A percentile compares a stretch with the other conserved stretches of the same genome.
Conservation (phyloP, 805 yeast genomes). For the Candida orba region DNA sequence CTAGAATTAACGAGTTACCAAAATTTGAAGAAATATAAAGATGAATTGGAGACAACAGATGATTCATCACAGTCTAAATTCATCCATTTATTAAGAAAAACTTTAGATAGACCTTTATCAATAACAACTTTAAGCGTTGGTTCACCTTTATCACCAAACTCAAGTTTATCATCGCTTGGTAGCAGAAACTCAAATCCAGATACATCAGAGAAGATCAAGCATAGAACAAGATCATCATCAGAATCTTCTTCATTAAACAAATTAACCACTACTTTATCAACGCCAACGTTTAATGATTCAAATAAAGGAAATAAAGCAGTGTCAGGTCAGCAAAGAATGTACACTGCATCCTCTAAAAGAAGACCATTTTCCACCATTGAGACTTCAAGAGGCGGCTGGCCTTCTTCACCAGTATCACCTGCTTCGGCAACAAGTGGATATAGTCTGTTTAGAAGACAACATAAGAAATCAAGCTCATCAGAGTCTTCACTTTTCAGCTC, state of each 20-base stretch:
- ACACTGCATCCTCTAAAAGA: conserved; percentile 3
- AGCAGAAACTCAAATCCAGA: conserved; percentile 18
- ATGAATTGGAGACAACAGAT: conserved; percentile 35
- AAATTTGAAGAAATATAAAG: conserved; percentile 37
- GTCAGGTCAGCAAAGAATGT: not conserved
- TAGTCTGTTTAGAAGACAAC: conserved; percentile 58
- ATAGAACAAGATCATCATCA: conserved; percentile 22
- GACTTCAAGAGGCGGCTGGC: conserved; percentile 18
- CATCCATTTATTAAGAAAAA: conserved; percentile 44
- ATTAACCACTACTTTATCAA: conserved; percentile 30
- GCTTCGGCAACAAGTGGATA: conserved; percentile 25
- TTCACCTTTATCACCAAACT: conserved; percentile 11
- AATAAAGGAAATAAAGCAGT: not conserved
- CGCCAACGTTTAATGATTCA: conserved; percentile 22
- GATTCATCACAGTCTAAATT: conserved; percentile 50
- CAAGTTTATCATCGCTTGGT: conserved; percentile 17
- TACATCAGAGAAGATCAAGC: not conserved
- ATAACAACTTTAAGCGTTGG: conserved; percentile 11
- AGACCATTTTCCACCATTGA: conserved; percentile 35
- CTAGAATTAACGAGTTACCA: conserved; percentile 63
- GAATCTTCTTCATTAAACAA: conserved; percentile 16
- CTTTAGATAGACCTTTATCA: conserved; percentile 23
- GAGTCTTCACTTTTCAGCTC: conserved; percentile 40
- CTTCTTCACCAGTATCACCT: conserved; percentile 32
- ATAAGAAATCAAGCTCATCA: conserved; percentile 55